These are phyloP conservation scores for Cladosporium colombiae DNA, from an alignment of 2,329 filamentous ascomycete genomes.

Conservation along the genomic window DNA sequence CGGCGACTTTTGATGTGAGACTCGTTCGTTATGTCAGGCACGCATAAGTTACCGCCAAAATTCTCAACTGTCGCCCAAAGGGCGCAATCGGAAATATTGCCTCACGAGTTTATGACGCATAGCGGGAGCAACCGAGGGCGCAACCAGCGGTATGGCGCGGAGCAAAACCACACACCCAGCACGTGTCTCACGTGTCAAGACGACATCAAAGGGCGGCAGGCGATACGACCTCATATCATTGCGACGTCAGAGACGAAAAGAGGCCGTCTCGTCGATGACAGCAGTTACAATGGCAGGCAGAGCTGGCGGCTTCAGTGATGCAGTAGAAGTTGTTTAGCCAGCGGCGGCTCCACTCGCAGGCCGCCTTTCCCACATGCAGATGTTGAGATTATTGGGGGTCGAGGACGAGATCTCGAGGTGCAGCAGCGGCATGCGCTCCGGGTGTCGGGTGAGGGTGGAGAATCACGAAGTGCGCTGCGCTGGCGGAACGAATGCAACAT, in stretches of 20 bases:
- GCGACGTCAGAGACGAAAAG: conserved; percentile 8
- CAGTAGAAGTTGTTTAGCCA: conserved; percentile 4
- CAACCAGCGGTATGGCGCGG: not conserved
- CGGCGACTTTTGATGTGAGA: conserved; percentile 1
- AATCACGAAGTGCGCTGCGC: conserved; percentile 6
- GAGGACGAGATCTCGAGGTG: conserved; percentile 2
- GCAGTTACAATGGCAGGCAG: not conserved
- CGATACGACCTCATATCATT: not conserved
- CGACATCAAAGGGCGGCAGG: not conserved
- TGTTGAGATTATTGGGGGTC: not conserved
- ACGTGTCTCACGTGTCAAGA: not conserved
- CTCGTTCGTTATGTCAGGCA: conserved; percentile 2
- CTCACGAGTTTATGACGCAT: conserved; percentile 5
- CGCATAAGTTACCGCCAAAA: not conserved
- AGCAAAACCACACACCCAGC: not conserved
- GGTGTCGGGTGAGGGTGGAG: conserved; percentile 3
- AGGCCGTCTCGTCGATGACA: not conserved
- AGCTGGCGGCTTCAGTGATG: conserved; percentile 7
- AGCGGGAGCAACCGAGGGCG: not conserved
- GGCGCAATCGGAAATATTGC: not conserved
- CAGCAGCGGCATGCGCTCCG: not conserved
- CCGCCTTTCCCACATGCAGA: conserved; percentile 6
- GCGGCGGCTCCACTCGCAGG: conserved; percentile 3
- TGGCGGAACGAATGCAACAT: not conserved
- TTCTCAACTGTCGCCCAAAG: not conserved